Base-by-base conservation (phyloP, 1,139 yeast genomes). In the Eremothecium coryli region DNA sequence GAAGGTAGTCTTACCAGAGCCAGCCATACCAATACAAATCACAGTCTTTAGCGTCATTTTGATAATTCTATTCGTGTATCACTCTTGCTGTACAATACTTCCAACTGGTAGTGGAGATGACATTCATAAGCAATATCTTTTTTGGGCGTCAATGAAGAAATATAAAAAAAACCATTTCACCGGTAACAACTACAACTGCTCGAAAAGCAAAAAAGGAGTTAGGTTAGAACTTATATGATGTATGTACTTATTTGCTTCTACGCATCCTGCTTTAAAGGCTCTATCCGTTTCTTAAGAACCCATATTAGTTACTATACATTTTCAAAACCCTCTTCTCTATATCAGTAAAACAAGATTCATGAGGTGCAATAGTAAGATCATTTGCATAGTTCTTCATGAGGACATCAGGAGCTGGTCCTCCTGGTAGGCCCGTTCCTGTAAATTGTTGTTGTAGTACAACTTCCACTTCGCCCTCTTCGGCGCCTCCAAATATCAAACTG, bases 1-100 rank as follows among this genome's bases (percentile, higher is more conserved):
- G 58, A 93, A 90, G 3, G 98, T 93, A 63, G 99, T 90, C 62
- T 93, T 93, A 50, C 99, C 98, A 35, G 93, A 78, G 27, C 95
- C 95, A 50, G 96, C 96, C 96, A 86, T 86, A 43, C 97, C 96
- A 44, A 88, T 84, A 60, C 95, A 84, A 25, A 86, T 66, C 25
- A 86, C 65, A 3, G 85, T 79, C 18, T 79, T 69, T 26, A 84
- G 75, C 31, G 73, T 20, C 22, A 20, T 20, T 20, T 8, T 20
- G 22, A 10, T 20, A n/a, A 62, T 76, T 70, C 73, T 13, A 33
- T 46, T 25, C 21, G 12, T 15, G n/a, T n/a, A 4, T 13, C 13
- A 11, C 26, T 18, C 18, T 20, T 26, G 3, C 5, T 12, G n/a
- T 10, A 26, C n/a, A 15, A 11, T 9, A 26, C 16, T 26, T 8